Evolutionary conservation across 345 rosid species (phyloP).

Genomic region (Citrus glauca): DNA sequence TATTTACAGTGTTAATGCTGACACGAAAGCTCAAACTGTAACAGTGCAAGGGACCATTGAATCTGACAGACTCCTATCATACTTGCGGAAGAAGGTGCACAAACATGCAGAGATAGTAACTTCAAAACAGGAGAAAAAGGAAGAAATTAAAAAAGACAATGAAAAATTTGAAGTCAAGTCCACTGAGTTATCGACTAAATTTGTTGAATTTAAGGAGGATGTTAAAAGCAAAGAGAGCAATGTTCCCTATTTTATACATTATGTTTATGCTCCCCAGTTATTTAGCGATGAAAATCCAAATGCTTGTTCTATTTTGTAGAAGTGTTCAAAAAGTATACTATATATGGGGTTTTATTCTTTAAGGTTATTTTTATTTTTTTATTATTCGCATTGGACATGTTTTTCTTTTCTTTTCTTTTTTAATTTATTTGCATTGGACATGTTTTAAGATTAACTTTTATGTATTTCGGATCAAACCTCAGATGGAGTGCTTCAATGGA

Average conservation of each 20-base stretch:
- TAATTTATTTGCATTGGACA: too few relatives aligned
- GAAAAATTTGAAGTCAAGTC: conserved; percentile 3
- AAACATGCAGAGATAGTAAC: conserved; percentile 64
- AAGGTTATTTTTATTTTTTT: too few relatives aligned
- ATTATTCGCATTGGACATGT: too few relatives aligned
- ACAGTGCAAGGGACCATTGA: conserved; percentile 69
- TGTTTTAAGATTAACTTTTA: too few relatives aligned
- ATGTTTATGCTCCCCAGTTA: conserved; percentile 73
- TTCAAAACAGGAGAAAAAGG: conserved; percentile 29
- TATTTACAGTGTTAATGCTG: conserved; percentile 58
- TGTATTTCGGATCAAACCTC: too few relatives aligned
- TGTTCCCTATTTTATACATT: conserved; percentile 68
- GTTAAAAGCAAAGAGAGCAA: conserved; percentile 40
- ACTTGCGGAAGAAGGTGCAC: conserved; percentile 51
- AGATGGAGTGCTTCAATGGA: too few relatives aligned
- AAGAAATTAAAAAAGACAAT: conserved; percentile 15
- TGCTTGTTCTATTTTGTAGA: conserved; percentile 56
- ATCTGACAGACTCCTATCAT: conserved; percentile 42
- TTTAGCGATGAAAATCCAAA: conserved; percentile 94
- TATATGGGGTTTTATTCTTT: too few relatives aligned
- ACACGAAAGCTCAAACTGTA: conserved; percentile 61
- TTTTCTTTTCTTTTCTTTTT: too few relatives aligned
- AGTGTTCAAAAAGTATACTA: too few relatives aligned
- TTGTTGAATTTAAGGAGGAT: conserved; percentile 36
- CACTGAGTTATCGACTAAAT: conserved; percentile 19